A percentile compares a stretch with the other conserved stretches of the same genome.
Conservation (phyloP, 345 rosid genomes). For the Pseudoturritis turrita region DNA sequence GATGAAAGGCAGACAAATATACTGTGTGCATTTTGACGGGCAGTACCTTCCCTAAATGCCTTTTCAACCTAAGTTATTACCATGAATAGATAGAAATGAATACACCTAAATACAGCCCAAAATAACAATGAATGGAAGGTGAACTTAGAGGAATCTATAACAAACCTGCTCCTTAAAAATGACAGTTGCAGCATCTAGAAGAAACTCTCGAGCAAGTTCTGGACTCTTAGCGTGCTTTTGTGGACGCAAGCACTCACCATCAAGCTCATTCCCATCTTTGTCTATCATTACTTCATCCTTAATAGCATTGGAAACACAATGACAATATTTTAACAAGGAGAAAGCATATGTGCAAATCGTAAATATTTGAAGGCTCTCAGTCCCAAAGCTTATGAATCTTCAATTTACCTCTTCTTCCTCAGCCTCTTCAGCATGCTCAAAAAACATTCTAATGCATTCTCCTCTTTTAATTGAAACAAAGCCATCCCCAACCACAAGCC, state of each 20-base stretch:
- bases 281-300: constrained; percentile 96
- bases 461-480: constrained; percentile 78
- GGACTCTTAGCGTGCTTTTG: constrained; percentile 99
- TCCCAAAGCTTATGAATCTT: constrained; percentile 7
- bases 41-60: constrained; percentile 97
- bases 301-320: constrained; percentile 12
- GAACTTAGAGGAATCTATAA: neutral
- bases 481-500: constrained; percentile 95
- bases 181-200: constrained; percentile 91
- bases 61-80: constrained; percentile 74
- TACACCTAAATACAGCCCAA: neutral
- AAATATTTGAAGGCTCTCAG: neutral
- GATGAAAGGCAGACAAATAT: constrained; percentile 87
- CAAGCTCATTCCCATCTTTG: constrained; percentile 92
- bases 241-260: constrained; percentile 96
- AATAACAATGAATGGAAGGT: constrained; percentile 3
- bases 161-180: constrained; percentile 96
- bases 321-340: neutral
- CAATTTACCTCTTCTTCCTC: constrained; percentile 95
- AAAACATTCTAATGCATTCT: constrained; percentile 72
- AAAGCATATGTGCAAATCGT: neutral
- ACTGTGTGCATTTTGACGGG: constrained; percentile 97
- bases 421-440: constrained; percentile 94
- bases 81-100: neutral
- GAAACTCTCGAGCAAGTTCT: constrained; percentile 99